Conservation (phyloP, 2,329 filamentous ascomycete genomes). For the Trichoderma atroviride region DNA sequence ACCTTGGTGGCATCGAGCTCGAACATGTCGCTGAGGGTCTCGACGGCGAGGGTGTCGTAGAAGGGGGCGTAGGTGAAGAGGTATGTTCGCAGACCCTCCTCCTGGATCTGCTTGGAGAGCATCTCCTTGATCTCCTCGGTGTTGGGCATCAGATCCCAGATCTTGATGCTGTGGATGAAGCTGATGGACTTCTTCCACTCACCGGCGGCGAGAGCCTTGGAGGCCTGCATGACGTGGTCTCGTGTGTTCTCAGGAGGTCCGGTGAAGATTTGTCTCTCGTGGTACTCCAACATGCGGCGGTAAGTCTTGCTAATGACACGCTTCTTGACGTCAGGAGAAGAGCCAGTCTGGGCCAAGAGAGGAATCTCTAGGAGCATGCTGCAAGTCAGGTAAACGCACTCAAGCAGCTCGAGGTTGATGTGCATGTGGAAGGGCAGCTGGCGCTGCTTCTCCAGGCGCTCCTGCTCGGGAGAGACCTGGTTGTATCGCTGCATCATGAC, state of each 20-base stretch:
- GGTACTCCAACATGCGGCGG: slow-evolving; percentile 98
- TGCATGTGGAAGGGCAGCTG: slow-evolving; percentile 99
- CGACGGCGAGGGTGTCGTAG: slow-evolving; percentile 92
- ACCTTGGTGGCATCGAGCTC: slow-evolving; percentile 91
- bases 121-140: slow-evolving; percentile 92
- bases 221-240: slow-evolving; percentile 98
- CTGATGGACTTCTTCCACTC: slow-evolving; percentile 97
- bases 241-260: slow-evolving; percentile 98
- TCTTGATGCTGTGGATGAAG: slow-evolving; percentile 98
- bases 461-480: slow-evolving; percentile 95
- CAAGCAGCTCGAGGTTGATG: slow-evolving; percentile 97
- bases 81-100: slow-evolving; percentile 96
- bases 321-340: slow-evolving; percentile 95
- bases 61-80: slow-evolving; percentile 99
- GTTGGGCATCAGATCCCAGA: slow-evolving; percentile 97
- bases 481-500: slow-evolving; percentile 98
- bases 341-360: slow-evolving; percentile 93
- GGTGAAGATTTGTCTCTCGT: slow-evolving; percentile 98
- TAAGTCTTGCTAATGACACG: slow-evolving; percentile 99
- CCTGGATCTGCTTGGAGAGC: slow-evolving; percentile 97
- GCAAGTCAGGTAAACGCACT: slow-evolving; percentile 98
- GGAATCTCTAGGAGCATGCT: slow-evolving; percentile 99
- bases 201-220: slow-evolving; percentile 91
- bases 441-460: slow-evolving; percentile 93
- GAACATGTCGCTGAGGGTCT: slow-evolving; percentile 89